phyloP scores from a whole-genome alignment of 192 early-diverging fungal species.

The Mortierella claussenii region DNA sequence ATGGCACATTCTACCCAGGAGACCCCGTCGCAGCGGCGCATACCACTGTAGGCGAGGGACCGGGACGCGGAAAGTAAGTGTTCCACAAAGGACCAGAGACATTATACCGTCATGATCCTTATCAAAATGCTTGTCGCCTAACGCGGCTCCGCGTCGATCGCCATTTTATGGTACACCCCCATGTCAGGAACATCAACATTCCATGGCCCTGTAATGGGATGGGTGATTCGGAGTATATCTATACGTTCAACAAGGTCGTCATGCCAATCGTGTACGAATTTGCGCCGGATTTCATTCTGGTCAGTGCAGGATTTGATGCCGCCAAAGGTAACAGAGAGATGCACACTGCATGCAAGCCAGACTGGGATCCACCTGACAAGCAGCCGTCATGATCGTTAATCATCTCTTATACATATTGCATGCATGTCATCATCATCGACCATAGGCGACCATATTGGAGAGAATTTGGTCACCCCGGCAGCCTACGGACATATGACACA shows the following conservation, averaged over 20 bases:
- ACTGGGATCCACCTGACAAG: too few relatives aligned
- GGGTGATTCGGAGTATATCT: constrained; percentile 88
- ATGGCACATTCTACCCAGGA: constrained; percentile 81
- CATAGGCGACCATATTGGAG: constrained; percentile 85
- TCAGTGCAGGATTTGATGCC: constrained; percentile 93
- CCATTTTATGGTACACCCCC: too few relatives aligned
- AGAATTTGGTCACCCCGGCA: constrained; percentile 80
- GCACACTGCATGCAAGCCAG: too few relatives aligned
- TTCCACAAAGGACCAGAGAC: too few relatives aligned
- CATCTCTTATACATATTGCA: not conserved
- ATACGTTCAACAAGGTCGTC: constrained; percentile 81
- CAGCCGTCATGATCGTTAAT: not conserved
- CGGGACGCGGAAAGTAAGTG: constrained; percentile 69
- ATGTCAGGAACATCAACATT: constrained; percentile 86
- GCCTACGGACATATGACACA: constrained; percentile 91
- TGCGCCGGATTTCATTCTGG: constrained; percentile 82
- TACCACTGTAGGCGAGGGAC: constrained; percentile 62
- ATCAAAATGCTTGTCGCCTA: too few relatives aligned
- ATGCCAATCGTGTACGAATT: constrained; percentile 90
- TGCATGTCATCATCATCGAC: too few relatives aligned
- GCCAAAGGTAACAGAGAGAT: constrained; percentile 66
- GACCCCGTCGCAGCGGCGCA: constrained; percentile 64
- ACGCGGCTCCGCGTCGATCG: too few relatives aligned
- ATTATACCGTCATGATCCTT: too few relatives aligned
- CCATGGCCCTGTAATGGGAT: constrained; percentile 82